These are phyloP conservation scores for Fusarium hainanense DNA, from an alignment of 2,329 filamentous ascomycete genomes.

Conservation along the genomic window DNA sequence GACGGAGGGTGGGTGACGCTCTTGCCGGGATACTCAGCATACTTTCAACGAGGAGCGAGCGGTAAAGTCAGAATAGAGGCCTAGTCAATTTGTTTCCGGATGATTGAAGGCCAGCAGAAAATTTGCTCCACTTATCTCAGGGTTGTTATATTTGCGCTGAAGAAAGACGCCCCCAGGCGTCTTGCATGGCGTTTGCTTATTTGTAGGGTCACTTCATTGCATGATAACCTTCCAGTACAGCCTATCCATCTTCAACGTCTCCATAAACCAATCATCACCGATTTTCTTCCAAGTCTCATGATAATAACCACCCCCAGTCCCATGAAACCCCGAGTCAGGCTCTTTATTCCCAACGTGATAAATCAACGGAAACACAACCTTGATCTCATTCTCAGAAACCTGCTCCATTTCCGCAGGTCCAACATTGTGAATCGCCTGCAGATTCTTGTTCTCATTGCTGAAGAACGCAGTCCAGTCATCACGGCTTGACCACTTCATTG, in stretches of 20 bases:
- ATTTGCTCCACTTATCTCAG: fast-evolving
- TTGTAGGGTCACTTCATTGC: background rate
- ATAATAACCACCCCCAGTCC: constrained; percentile 24
- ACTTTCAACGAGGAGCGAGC: background rate
- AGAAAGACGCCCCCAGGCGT: too few species aligned
- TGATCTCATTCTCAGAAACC: constrained; percentile 9
- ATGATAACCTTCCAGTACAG: constrained; percentile 25
- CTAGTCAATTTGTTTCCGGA: too few species aligned
- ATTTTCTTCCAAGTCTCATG: constrained; percentile 28
- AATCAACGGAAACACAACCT: constrained; percentile 8
- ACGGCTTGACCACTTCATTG: background rate
- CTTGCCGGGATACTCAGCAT: background rate
- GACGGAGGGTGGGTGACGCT: background rate
- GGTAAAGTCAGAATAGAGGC: background rate
- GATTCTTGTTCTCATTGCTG: constrained; percentile 1
- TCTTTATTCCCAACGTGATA: constrained; percentile 17
- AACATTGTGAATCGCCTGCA: constrained; percentile 21
- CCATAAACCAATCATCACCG: constrained; percentile 29
- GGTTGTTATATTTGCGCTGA: too few species aligned
- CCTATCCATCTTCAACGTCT: constrained; percentile 23
- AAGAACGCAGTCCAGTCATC: constrained; percentile 13
- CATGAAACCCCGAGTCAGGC: background rate
- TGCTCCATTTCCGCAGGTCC: constrained; percentile 24
- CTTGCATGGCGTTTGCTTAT: too few species aligned
- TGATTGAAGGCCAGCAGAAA: too few species aligned